Evolutionary conservation across 441 rosid species (phyloP).

Genomic region (Erodium moschatum): DNA sequence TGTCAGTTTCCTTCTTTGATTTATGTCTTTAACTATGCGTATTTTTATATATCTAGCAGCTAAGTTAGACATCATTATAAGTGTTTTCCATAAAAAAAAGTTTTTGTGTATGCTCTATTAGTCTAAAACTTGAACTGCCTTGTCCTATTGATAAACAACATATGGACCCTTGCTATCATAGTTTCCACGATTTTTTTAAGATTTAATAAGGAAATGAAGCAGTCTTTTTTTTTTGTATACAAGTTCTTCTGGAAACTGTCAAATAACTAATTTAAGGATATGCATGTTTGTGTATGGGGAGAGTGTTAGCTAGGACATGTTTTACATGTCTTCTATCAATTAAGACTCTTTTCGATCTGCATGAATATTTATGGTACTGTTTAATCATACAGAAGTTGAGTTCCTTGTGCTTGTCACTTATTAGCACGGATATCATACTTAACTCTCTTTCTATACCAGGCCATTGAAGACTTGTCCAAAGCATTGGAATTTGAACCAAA

Average conservation of each 20-base stretch:
- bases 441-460: slow-evolving; percentile 39
- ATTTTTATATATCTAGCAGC: not conserved
- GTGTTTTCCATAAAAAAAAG: not conserved
- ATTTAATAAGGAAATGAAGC: not conserved
- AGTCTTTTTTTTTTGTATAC: not conserved
- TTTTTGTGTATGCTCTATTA: not conserved
- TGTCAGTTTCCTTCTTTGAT: not conserved
- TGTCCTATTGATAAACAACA: not conserved
- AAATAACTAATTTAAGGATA: not conserved
- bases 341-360: not conserved
- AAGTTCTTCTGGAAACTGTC: not conserved
- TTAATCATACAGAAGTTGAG: slow-evolving; percentile 7
- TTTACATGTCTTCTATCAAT: not conserved
- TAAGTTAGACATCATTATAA: not conserved
- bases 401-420: slow-evolving; percentile 11
- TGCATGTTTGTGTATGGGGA: not conserved
- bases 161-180: not conserved
- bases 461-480: slow-evolving; percentile 80
- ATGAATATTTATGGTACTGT: not conserved
- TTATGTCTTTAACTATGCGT: slow-evolving; percentile 7
- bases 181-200: not conserved
- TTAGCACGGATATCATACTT: slow-evolving; percentile 7
- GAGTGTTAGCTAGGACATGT: not conserved
- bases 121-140: not conserved
- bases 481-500: slow-evolving; percentile 86